A percentile compares a stretch with the other conserved stretches of the same genome.
Conservation (phyloP, 148 eudicot genomes). For the Limonium bicolor region DNA sequence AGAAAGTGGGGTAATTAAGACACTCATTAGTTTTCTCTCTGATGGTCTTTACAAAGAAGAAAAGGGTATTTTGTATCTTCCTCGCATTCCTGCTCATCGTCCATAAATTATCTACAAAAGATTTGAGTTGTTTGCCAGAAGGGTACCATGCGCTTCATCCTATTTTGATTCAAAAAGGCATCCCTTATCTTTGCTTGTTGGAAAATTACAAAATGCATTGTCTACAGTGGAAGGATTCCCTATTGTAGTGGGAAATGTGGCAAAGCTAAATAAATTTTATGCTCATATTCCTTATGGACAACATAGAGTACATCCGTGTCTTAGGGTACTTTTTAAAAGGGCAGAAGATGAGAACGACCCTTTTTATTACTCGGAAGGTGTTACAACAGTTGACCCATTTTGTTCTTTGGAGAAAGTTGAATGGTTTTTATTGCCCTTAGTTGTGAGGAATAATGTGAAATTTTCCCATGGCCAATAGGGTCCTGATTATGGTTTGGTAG, state of each 20-base stretch:
- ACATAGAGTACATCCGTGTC: conserved; percentile 36
- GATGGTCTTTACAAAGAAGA: conserved; percentile 24
- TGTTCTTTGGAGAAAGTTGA: conserved; percentile 58
- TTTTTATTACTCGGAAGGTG: conserved; percentile 34
- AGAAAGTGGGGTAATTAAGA: conserved; percentile 76
- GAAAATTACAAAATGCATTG: conserved; percentile 61
- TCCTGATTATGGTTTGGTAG: conserved; percentile 16
- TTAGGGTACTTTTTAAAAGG: conserved; percentile 55
- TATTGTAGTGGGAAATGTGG: conserved; percentile 23
- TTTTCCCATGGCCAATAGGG: conserved; percentile 10
- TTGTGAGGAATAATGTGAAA: conserved; percentile 16
- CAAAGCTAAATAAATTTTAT: conserved; percentile 41
- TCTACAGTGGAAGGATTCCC: conserved; percentile 76
- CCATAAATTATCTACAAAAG: conserved; percentile 44
- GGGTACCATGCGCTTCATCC: conserved; percentile 30
- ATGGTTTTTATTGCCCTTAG: conserved; percentile 43
- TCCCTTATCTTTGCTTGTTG: conserved; percentile 27
- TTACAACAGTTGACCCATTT: conserved; percentile 74
- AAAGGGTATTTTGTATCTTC: conserved; percentile 9
- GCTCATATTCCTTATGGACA: conserved; percentile 56
- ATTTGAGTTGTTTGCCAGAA: conserved; percentile 55
- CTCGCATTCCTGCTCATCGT: conserved; percentile 8
- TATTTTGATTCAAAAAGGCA: conserved; percentile 19
- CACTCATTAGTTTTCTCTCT: conserved; percentile 47
- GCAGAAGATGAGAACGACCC: conserved; percentile 49